Evolutionary conservation across 345 rosid species (phyloP), one percentile per base, ranked within the genome.

Genomic region (Syzygium jambos): DNA sequence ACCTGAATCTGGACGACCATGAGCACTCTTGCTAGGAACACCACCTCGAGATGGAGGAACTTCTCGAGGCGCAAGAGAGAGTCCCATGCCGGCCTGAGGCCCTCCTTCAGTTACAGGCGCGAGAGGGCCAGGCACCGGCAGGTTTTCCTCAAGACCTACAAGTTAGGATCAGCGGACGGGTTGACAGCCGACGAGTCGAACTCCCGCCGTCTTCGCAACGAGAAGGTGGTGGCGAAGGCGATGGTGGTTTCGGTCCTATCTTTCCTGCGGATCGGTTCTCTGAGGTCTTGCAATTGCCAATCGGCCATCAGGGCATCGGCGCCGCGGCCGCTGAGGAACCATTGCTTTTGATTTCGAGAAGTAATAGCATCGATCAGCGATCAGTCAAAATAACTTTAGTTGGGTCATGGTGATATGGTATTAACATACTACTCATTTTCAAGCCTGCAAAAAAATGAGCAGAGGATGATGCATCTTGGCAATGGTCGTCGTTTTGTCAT

Each of bases 131-230:
- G 41, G 78, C 85, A 84, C 52, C 59, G 90, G 77, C 90, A 54
- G 82, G 85, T 61, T 43, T 88, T 88, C 51, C 90, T 88, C 65
- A 88, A 54, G 52, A 88, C 86, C 19, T 88, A 88, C 84, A 86
- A 29, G 68, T 54, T 88, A 85, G 84, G 61, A n/a, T 85, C 87
- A 1, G 82, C 29, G 11, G 87, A 46, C 6, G 78, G 21, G 73
- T 65, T 29, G 41, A 15, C 65, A 29, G 80, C 41, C 14, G 16
- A n/a, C 27, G 41, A 38, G 86, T 51, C 6, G 49, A 41, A 54
- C 30, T 87, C 86, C 16, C 43, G 27, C 43, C n/a, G 78, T 27
- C 51, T 63, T 38, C 25, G 52, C 68, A 22, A 65, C 19, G 84
- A 84, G 88, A 86, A 89, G 88, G 88, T 34, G 63, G 86, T 86